Conservation (phyloP, 2,329 filamentous ascomycete genomes). For the Cercospora janseana region DNA sequence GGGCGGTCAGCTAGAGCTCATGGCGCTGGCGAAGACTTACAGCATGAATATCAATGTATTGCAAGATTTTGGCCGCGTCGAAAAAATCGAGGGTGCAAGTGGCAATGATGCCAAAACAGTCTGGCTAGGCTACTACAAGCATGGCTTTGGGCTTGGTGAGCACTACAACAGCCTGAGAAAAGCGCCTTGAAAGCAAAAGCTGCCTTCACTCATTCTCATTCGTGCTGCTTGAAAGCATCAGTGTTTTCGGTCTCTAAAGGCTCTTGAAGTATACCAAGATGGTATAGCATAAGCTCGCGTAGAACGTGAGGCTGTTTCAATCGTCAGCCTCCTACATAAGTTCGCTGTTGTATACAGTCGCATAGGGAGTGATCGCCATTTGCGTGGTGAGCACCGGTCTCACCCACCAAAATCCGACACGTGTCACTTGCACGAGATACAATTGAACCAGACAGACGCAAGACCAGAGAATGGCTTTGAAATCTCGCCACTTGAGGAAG, state of each 20-base stretch:
- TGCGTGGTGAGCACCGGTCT: no score
- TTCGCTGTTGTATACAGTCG: not conserved
- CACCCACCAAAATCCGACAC: no score
- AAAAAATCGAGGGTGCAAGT: conserved; percentile 61
- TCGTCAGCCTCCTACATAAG: no score
- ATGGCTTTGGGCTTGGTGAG: conserved; percentile 90
- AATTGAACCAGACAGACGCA: conserved; percentile 13
- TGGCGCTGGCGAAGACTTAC: conserved; percentile 79
- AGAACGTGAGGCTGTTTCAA: conserved; percentile 13
- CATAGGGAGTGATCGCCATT: conserved; percentile 14
- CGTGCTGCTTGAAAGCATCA: not conserved
- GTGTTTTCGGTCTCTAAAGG: not conserved
- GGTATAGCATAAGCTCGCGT: conserved; percentile 11
- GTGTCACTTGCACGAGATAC: not conserved
- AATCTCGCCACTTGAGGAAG: no score
- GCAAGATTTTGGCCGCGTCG: conserved; percentile 74
- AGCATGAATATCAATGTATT: conserved; percentile 78
- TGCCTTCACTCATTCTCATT: not conserved
- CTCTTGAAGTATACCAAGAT: conserved; percentile 14
- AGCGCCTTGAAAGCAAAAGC: conserved; percentile 10
- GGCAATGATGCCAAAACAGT: conserved; percentile 52
- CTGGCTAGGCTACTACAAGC: conserved; percentile 93
- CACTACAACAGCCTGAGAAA: conserved; percentile 86
- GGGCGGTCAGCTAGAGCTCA: conserved; percentile 89
- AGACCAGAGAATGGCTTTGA: conserved; percentile 26